Percentiles rank a stretch among this genome's conserved stretches.
Evolutionary conservation across 352 stramenopile species (phyloP).

Genomic region (Lagenidium sp.): DNA sequence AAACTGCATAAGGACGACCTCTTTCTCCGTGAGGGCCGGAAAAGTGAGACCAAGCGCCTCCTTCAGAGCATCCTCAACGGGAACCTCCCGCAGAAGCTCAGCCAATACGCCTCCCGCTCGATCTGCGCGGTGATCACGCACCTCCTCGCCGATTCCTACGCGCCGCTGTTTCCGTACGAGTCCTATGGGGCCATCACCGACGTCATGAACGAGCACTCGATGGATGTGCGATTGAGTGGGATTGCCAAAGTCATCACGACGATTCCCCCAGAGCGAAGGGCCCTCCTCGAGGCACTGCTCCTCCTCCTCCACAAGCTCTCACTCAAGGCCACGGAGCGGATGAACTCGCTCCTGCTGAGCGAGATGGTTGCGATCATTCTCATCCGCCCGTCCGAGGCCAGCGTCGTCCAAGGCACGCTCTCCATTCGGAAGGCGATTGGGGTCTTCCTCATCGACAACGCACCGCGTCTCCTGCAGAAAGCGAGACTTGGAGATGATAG

Average conservation of each 20-base stretch:
- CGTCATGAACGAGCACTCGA: too few species aligned
- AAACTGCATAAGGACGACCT: slow-evolving; percentile 31
- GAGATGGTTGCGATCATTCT: slow-evolving; percentile 6
- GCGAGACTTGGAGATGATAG: not conserved
- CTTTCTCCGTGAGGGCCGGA: slow-evolving; percentile 17
- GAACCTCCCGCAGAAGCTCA: slow-evolving; percentile 13
- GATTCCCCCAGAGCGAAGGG: slow-evolving; percentile 9
- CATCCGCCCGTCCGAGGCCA: slow-evolving; percentile 1
- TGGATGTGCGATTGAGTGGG: too few species aligned
- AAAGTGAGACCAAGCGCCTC: slow-evolving; percentile 11
- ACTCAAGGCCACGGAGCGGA: slow-evolving; percentile 7
- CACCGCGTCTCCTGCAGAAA: slow-evolving; percentile 9
- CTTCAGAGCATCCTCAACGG: slow-evolving; percentile 12
- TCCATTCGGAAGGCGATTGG: slow-evolving; percentile 1
- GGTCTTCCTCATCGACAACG: slow-evolving; percentile 14
- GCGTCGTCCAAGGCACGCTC: not conserved
- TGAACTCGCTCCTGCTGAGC: slow-evolving; percentile 4
- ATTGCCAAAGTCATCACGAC: slow-evolving; percentile 2
- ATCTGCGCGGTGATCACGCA: slow-evolving; percentile 15
- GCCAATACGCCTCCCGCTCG: slow-evolving; percentile 19
- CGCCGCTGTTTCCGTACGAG: slow-evolving; percentile 15
- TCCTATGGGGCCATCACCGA: too few species aligned
- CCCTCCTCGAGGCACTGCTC: slow-evolving; percentile 19
- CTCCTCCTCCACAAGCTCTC: slow-evolving; percentile 21
- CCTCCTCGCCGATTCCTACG: slow-evolving; percentile 11